Evolutionary conservation across 2,329 filamentous ascomycete species (phyloP).

Genomic region (Cladosporium sp.): DNA sequence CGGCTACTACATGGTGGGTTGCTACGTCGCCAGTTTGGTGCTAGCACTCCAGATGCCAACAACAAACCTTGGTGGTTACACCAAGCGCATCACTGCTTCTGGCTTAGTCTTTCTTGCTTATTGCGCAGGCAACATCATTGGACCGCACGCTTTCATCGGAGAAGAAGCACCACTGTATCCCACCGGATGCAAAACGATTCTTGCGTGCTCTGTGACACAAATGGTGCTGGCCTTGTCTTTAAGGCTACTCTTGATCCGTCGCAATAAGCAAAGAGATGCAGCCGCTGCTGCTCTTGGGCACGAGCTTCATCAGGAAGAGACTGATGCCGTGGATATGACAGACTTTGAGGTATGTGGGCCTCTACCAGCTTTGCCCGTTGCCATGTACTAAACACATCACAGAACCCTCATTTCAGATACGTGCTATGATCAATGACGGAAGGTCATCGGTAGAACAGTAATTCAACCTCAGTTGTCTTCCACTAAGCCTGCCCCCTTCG

Average conservation of each 20-base stretch:
- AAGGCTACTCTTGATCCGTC: slow-evolving; percentile 31
- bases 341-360: slow-evolving; percentile 32
- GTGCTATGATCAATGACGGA: neutral
- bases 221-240: slow-evolving; percentile 33
- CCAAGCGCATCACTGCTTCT: slow-evolving; percentile 42
- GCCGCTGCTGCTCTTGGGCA: slow-evolving; percentile 14
- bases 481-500: too few relatives aligned
- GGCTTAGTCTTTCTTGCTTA: slow-evolving; percentile 42
- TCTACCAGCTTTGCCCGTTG: neutral
- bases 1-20: slow-evolving; percentile 43
- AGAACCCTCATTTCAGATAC: slow-evolving; percentile 8
- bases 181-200: slow-evolving; percentile 47
- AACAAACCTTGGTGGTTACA: slow-evolving; percentile 44
- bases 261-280: slow-evolving; percentile 37
- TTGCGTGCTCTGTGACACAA: slow-evolving; percentile 42
- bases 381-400: neutral
- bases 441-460: too few relatives aligned
- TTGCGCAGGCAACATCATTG: slow-evolving; percentile 35
- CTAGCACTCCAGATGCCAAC: slow-evolving; percentile 49
- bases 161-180: slow-evolving; percentile 43
- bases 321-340: slow-evolving; percentile 31
- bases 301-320: slow-evolving; percentile 18
- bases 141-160: slow-evolving; percentile 42
- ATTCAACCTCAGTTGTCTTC: too few relatives aligned
- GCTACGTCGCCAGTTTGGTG: slow-evolving; percentile 48